A percentile compares a stretch with the other conserved stretches of the same genome.
These are phyloP conservation scores for Benincasa hispida DNA, from an alignment of 306 rosid genomes.

Conservation along the genomic window DNA sequence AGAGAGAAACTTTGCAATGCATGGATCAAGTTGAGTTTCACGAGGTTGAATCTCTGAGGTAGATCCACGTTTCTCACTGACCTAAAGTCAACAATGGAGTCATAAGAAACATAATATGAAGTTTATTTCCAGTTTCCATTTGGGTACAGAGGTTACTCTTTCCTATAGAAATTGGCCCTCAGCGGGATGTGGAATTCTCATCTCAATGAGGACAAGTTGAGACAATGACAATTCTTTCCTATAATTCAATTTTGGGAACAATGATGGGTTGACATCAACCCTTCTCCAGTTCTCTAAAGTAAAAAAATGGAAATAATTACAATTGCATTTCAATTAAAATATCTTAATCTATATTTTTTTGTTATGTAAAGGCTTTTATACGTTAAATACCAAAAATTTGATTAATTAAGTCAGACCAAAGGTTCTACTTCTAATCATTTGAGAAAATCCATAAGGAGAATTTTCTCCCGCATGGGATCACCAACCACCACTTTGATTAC, in stretches of 20 bases:
- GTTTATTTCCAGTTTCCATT: not conserved
- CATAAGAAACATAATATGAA: slow-evolving; percentile 12
- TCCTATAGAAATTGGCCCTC: not conserved
- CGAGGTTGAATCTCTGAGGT: slow-evolving; percentile 41
- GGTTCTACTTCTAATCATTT: not conserved
- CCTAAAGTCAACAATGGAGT: slow-evolving; percentile 33
- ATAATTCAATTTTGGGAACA: not conserved
- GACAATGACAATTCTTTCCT: not conserved
- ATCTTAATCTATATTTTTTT: not conserved
- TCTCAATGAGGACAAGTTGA: not conserved
- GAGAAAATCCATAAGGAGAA: not conserved
- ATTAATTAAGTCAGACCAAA: not conserved
- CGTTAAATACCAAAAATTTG: not conserved
- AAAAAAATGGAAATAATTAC: not conserved
- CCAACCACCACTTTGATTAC: not conserved
- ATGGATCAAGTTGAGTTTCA: slow-evolving; percentile 60
- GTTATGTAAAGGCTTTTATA: not conserved
- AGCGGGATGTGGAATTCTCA: not conserved
- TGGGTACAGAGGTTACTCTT: not conserved
- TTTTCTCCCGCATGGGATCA: not conserved
- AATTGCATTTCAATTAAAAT: not conserved
- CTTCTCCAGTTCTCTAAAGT: not conserved
- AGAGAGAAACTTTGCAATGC: slow-evolving; percentile 70
- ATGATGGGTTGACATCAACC: not conserved
- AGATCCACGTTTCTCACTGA: slow-evolving; percentile 19